Conservation (phyloP, 257 asterid genomes). For the Buddleja alternifolia region DNA sequence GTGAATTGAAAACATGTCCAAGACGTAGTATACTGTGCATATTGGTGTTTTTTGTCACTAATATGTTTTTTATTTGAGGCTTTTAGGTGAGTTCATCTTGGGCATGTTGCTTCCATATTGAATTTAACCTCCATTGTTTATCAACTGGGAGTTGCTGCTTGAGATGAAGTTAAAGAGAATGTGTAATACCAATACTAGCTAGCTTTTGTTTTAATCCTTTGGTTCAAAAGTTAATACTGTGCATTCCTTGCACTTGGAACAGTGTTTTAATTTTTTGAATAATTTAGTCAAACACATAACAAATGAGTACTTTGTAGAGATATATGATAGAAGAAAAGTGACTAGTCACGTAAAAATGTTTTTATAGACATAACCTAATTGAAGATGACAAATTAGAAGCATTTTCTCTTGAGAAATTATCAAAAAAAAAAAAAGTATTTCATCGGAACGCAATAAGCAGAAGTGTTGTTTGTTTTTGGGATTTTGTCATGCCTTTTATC, state of each 20-base stretch:
- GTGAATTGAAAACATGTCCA: not conserved
- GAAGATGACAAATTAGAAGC: too few relatives aligned
- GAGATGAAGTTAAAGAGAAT: conserved; percentile 10
- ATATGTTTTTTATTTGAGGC: not conserved
- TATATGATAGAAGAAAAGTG: too few relatives aligned
- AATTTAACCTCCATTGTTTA: not conserved
- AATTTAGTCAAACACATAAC: too few relatives aligned
- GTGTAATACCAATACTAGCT: not conserved
- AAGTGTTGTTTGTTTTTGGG: too few relatives aligned
- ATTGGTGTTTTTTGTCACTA: not conserved
- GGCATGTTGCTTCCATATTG: conserved; percentile 24
- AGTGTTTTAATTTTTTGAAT: not conserved
- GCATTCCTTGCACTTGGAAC: not conserved
- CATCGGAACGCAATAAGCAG: too few relatives aligned
- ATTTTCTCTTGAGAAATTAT: too few relatives aligned
- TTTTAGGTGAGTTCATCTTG: conserved; percentile 10
- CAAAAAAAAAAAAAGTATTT: too few relatives aligned
- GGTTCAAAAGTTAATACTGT: not conserved
- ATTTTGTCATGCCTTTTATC: too few relatives aligned
- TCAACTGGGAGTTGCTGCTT: not conserved
- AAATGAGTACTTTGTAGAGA: too few relatives aligned
- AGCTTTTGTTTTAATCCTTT: not conserved
- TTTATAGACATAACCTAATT: too few relatives aligned
- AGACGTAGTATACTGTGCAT: not conserved
- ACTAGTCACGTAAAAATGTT: too few relatives aligned